Conservation (phyloP, 2,329 filamentous ascomycete genomes). For the Botryotinia convoluta region DNA sequence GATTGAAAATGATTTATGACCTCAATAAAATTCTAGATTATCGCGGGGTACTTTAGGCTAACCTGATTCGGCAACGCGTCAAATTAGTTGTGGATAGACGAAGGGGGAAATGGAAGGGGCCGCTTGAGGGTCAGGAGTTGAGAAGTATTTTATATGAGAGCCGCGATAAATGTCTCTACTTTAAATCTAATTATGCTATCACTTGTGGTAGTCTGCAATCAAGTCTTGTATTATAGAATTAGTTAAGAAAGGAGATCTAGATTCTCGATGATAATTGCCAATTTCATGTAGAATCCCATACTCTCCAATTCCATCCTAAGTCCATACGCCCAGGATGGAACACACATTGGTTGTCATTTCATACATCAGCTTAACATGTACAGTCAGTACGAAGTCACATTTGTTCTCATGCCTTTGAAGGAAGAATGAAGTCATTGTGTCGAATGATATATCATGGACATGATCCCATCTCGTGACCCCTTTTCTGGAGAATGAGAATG, state of each 20-base stretch:
- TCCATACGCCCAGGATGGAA: not conserved
- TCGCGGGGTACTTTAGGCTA: not conserved
- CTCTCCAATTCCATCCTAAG: not conserved
- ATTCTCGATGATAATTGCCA: not conserved
- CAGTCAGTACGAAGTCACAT: not conserved
- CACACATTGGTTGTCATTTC: not conserved
- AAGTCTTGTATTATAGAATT: no score
- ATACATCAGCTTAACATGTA: not conserved
- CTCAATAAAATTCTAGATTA: not conserved
- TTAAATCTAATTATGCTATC: not conserved
- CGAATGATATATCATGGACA: not conserved
- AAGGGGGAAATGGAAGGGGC: not conserved
- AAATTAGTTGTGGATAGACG: not conserved
- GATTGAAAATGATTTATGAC: not conserved
- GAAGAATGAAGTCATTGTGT: not conserved
- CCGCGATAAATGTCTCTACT: not conserved
- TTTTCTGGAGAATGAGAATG: not conserved
- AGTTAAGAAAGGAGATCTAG: no score
- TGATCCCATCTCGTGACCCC: not conserved
- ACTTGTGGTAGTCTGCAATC: not conserved
- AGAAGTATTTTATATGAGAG: not conserved
- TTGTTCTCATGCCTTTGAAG: not conserved
- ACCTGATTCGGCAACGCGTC: not conserved
- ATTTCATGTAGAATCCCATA: not conserved
- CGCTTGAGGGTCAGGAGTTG: not conserved